A percentile compares a stretch with the other conserved stretches of the same genome.
Conservation (phyloP, 257 asterid genomes). For the Solanum arcanum region DNA sequence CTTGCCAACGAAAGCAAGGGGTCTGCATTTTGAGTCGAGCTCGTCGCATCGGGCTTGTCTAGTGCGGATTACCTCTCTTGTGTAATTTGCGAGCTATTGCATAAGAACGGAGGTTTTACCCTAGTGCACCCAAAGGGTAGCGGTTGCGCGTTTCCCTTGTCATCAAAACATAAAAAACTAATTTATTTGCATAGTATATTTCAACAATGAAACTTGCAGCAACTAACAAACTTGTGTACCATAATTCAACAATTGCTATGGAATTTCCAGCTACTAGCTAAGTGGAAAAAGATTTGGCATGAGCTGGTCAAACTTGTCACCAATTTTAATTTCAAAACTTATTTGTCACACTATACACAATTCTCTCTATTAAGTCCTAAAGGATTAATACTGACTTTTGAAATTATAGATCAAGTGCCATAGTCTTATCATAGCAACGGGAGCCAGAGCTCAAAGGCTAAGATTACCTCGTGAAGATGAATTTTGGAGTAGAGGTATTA, state of each 20-base stretch:
- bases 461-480: conserved; percentile 88
- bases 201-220: not conserved
- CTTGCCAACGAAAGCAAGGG: not conserved
- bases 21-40: no score
- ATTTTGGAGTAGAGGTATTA: conserved; percentile 98
- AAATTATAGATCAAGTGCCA: conserved; percentile 69
- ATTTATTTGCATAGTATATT: not conserved
- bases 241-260: not conserved
- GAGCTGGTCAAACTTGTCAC: not conserved
- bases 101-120: not conserved
- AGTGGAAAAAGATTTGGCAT: not conserved
- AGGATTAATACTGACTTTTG: not conserved
- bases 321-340: not conserved
- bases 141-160: not conserved
- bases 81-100: not conserved
- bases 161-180: not conserved
- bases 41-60: not conserved
- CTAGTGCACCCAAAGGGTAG: not conserved
- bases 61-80: not conserved
- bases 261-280: not conserved
- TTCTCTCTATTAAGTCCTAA: not conserved
- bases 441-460: conserved; percentile 86
- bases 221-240: not conserved
- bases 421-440: conserved; percentile 87
- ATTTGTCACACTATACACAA: not conserved